Evolutionary conservation across 306 rosid genomes (phyloP), one percentile per base, ranked within the genome.

Genomic region (Leucaena leucocephala): DNA sequence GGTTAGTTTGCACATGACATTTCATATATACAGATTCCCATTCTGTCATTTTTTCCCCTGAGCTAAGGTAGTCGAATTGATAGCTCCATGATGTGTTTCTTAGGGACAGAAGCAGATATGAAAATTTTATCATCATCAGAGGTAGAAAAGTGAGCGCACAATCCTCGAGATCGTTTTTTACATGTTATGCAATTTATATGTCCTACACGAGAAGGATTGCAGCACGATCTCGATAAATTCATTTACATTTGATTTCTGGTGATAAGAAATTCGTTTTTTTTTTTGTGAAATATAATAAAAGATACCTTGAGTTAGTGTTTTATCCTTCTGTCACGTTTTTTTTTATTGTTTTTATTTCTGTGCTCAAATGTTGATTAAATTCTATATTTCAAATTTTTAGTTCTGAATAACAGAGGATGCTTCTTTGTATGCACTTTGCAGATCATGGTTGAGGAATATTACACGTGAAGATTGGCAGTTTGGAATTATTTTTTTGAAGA

Each of bases 381-480:
- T 66, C 19, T 40, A 46, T 40, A 46, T 62, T 82, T 74, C 68
- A 71, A 72, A 42, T 72, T 76, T 78, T 52, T 79, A 91, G 97
- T 91, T 91, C 62, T 84, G 87, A 79, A 77, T 91, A 74, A 80
- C 82, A 50, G 90, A 89, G 44, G 90, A 86, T 58, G 89, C 88
- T 72, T 87, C 97, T 76, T 84, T 91, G 13, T 91, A 89, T 81
- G 87, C 84, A 6, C 91, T 86, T 74, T 89, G 93, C 76, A 85
- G 90, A 46, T 91, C 96, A 27, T 91, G 97, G 93, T 63, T 89
- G 80, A 86, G 81, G 79, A 87, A 91, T 80, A 88, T 86, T 78
- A 13, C 75, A 58, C 64, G 77, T n/a, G 97, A 91, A 80, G 87
- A 87, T 78, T 75, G 42, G 61, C 89, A 86, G 93, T 93, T 91